Evolutionary conservation across 305 asterid species (phyloP), one percentile per base, ranked within the genome.

Genomic region (Stenogyne calaminthoides): DNA sequence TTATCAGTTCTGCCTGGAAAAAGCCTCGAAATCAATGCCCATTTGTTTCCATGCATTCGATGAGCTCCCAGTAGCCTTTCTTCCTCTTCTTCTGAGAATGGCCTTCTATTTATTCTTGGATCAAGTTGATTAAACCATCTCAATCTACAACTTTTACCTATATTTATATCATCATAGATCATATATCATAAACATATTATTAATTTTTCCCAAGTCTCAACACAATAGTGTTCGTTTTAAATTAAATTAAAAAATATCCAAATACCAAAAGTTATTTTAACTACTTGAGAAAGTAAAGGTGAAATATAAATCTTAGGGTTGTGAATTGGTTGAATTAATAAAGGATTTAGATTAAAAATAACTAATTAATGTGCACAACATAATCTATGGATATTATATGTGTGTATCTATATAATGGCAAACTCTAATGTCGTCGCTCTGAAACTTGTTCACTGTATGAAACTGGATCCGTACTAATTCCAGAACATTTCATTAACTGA

Each of bases 111-210:
- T 65, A 93, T 93, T 81, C 98, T 87, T 64, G 98, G 98, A 80
- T 93, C 98, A 2, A 93, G 89, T 70, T 93, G 98, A 46, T 93
- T 93, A 74, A 93, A 93, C 98, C 98, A 93, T 77, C 98, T 89
- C 70, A 93, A 84, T 84, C 98, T 86, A 82, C 98, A 93, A 73
- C 98, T 93, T 81, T 93, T 93, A 44, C 98, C 98, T 93, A 77
- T 69, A 75, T 47, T n/a, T n/a, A n/a, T n/a, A n/a, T n/a, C n/a
- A 60, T 47, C 29, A 25, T 25, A 49, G 2, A 49, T 3, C 6
- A 54, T 54, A 54, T 4, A 19, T 54, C 58, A 54, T 54, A 54
- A 19, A 6, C 7, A 16, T 6, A 46, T 5, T 51, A 51, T 19
- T 18, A 18, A 19, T 18, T 7, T 19, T 15, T 52, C 12, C 10